Evolutionary conservation across 192 early-diverging fungal species (phyloP).

Genomic region (Coemansia umbellata): DNA sequence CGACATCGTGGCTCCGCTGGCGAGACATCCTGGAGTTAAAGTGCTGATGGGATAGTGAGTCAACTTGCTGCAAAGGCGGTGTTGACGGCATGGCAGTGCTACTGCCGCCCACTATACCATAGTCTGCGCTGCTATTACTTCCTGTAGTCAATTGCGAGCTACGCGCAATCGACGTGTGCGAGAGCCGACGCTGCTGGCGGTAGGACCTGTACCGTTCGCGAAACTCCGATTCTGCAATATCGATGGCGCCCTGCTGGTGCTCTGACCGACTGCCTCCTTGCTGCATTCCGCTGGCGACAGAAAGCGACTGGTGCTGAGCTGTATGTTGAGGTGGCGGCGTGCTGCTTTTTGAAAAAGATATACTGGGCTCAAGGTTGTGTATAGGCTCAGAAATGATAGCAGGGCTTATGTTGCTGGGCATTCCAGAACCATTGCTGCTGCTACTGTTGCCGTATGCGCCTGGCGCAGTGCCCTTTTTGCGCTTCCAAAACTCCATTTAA

Average conservation of each 20-base stretch:
- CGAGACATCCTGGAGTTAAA: slow-evolving; percentile 2
- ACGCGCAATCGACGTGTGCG: slow-evolving; percentile 32
- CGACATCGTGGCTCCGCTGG: slow-evolving; percentile 32
- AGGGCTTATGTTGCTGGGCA: slow-evolving; percentile 14
- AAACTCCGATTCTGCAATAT: slow-evolving; percentile 32
- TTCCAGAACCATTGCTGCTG: not conserved
- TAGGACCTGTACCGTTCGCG: slow-evolving; percentile 44
- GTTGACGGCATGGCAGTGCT: not conserved
- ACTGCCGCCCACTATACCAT: slow-evolving; percentile 1
- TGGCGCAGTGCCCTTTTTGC: slow-evolving; percentile 40
- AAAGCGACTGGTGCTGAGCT: not conserved
- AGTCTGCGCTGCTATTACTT: no score
- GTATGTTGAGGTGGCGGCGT: slow-evolving; percentile 9
- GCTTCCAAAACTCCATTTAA: slow-evolving; percentile 51
- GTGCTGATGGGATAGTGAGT: not conserved
- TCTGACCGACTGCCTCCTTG: not conserved
- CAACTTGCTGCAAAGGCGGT: slow-evolving; percentile 3
- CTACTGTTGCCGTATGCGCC: not conserved
- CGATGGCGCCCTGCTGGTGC: not conserved
- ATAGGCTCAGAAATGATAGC: slow-evolving; percentile 46
- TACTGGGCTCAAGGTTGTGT: slow-evolving; percentile 36
- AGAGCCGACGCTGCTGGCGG: slow-evolving; percentile 43
- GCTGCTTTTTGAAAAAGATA: not conserved
- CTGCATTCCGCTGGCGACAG: no score
- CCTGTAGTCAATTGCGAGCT: slow-evolving; percentile 39